Percentiles rank a stretch among this genome's conserved stretches.
Evolutionary conservation across 192 early-diverging fungal genomes (phyloP).

Genomic region (Cetraspora pellucida): DNA sequence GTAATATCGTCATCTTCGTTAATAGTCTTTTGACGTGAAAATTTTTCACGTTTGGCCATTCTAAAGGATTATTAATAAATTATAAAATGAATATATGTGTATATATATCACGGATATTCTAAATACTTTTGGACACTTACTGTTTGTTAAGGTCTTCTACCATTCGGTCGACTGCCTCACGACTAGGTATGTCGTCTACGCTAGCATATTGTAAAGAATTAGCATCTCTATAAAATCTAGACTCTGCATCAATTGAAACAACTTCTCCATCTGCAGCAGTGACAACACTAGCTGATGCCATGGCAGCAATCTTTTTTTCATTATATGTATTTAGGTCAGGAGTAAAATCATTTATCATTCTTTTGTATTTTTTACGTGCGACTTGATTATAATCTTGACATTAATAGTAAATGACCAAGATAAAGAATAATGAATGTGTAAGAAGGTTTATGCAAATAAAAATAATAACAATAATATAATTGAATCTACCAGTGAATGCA

Average conservation of each 20-base stretch:
- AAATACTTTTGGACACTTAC: constrained; percentile 42
- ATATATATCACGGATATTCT: neutral
- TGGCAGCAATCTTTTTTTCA: constrained; percentile 59
- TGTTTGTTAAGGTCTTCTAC: constrained; percentile 76
- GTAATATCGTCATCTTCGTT: constrained; percentile 88
- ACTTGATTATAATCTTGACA: constrained; percentile 75
- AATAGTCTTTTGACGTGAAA: constrained; percentile 65
- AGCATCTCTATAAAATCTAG: constrained; percentile 64
- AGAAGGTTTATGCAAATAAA: neutral
- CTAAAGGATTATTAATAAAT: constrained; percentile 36
- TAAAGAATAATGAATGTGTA: neutral
- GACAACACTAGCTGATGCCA: constrained; percentile 35
- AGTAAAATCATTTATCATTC: constrained; percentile 76
- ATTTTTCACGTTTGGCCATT: constrained; percentile 58
- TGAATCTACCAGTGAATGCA: constrained; percentile 74
- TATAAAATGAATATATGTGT: neutral
- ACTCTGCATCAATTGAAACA: constrained; percentile 39
- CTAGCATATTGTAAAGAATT: constrained; percentile 69
- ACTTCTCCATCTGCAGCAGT: constrained; percentile 44
- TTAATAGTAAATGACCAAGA: constrained; percentile 17
- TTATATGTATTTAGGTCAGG: constrained; percentile 80
- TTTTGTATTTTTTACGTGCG: constrained; percentile 87
- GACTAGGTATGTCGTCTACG: constrained; percentile 59
- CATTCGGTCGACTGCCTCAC: constrained; percentile 68
- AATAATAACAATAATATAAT: no score